A percentile compares a stretch with the other conserved stretches of the same genome.
phyloP scores from a whole-genome alignment of 345 rosid species.

The Corchorus olitorius region DNA sequence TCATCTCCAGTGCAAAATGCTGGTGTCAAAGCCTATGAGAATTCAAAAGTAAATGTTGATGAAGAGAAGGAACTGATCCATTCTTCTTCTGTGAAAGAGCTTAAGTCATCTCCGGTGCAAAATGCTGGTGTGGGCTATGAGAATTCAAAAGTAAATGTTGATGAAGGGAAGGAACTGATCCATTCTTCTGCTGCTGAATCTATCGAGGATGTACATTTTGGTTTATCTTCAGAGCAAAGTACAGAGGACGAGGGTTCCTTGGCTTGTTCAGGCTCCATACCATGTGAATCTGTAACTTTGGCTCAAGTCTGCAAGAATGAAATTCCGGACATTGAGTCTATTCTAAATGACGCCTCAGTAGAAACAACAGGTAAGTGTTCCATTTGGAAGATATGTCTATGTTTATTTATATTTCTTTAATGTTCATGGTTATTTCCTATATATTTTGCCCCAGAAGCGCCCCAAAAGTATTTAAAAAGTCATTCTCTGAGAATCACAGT shows the following conservation, averaged over 20 bases:
- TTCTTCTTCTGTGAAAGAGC: conserved; percentile 21
- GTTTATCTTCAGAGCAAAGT: conserved; percentile 14
- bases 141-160: conserved; percentile 5
- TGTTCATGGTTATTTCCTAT: neutral
- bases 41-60: conserved; percentile 7
- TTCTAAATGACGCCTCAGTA: conserved; percentile 11
- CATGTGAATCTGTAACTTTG: conserved; percentile 24
- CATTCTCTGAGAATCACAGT: neutral
- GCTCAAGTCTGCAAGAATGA: neutral
- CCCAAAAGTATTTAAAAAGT: neutral
- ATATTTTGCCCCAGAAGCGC: neutral
- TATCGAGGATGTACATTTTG: neutral
- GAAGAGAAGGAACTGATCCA: conserved; percentile 20
- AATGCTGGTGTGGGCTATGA: conserved; percentile 7
- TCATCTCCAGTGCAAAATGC: conserved; percentile 6
- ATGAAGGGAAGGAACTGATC: conserved; percentile 19
- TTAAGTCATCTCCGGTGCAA: conserved; percentile 8
- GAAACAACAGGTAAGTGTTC: conserved; percentile 27
- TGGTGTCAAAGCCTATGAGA: neutral
- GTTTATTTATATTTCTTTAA: neutral
- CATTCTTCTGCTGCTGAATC: conserved; percentile 18
- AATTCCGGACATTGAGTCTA: conserved; percentile 6
- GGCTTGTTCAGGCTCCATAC: neutral
- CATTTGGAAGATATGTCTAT: neutral
- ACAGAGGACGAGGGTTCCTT: neutral